Conservation (phyloP, 2,329 filamentous ascomycete genomes). For the Penicillium brasilianum region DNA sequence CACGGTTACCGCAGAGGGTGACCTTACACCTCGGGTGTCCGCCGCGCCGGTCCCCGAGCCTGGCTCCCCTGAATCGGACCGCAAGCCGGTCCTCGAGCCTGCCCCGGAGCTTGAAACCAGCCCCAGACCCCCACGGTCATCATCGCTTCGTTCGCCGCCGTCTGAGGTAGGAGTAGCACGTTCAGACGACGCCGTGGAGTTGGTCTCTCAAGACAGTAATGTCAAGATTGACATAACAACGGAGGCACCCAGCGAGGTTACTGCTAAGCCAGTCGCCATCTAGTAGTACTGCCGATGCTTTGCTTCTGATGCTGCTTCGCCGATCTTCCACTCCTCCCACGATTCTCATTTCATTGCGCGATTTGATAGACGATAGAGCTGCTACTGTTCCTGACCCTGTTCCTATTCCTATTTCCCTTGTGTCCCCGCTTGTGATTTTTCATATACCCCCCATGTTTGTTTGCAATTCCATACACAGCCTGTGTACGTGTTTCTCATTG, state of each 20-base stretch:
- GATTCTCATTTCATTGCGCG: conserved; percentile 18
- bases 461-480: conserved; percentile 9
- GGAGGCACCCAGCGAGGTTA: conserved; percentile 16
- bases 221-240: neutral
- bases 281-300: conserved; percentile 17
- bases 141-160: conserved; percentile 38
- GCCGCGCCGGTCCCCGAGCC: conserved; percentile 12
- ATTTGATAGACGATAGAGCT: conserved; percentile 32
- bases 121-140: conserved; percentile 46
- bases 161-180: conserved; percentile 20
- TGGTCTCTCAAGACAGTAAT: conserved; percentile 10
- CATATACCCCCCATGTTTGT: conserved; percentile 29
- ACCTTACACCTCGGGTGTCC: conserved; percentile 16
- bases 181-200: conserved; percentile 15
- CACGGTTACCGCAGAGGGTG: conserved; percentile 20
- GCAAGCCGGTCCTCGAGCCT: conserved; percentile 39
- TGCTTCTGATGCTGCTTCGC: conserved; percentile 16
- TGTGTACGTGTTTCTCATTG: conserved; percentile 1
- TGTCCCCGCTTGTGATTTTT: neutral
- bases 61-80: conserved; percentile 24
- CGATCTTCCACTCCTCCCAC: neutral
- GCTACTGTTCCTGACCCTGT: conserved; percentile 20
- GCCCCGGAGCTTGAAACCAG: conserved; percentile 39
- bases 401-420: conserved; percentile 8
- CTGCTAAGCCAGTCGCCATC: conserved; percentile 23